Base-by-base conservation (phyloP, 2,329 filamentous ascomycete species). In the Xylariaceae sp. region DNA sequence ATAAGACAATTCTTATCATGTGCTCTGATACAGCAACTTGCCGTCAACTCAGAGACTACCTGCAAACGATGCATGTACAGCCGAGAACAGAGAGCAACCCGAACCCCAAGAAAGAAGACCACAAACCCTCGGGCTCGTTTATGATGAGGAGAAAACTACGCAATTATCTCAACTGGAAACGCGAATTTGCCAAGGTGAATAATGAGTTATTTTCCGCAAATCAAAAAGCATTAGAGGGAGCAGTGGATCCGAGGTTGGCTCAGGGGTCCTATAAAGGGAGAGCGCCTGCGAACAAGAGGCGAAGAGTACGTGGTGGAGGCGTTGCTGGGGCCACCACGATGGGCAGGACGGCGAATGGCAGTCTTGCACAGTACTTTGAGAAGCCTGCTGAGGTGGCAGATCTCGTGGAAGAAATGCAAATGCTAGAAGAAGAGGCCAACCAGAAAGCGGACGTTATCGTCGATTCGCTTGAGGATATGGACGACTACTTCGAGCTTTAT, bases 1-100 rank as follows among this genome's bases (percentile, higher is more conserved):
- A 92, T 70, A 89, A 90, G n/a, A 90, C 90, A 2, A 91, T 96
- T 53, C 77, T 99, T 39, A 90, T 99, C 72, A 97, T 99, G 94
- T 97, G 93, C 71, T 88, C 88, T 30, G 93, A 96, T 68, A 86
- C 89, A 58, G 85, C 87, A 58, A 96, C 91, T 7, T 96, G 90
- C 70, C 84, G 88, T 11, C 94, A 99, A 68, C 78, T 99, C 48
- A 86, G 91, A 64, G 93, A 97, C 71, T 97, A 93, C 71, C 77
- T 99, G 17, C 89, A 96, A 72, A 92, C 86, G 5, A 97, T 96
- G 91, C 85, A 95, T 70, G 82, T 92, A 34, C 85, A 83, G 56
- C 80, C 85, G 56, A 81, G 73, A 68, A 71, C 69, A 50, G 78
- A 82, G 55, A 74, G 76, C 45, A 71, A 73, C 50, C 52, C 66